Percentiles rank a stretch among this genome's conserved stretches.
These are phyloP conservation scores for Apiotrichum laibachii DNA, from an alignment of 1,284 basidiomycete genomes.

Conservation along the genomic window DNA sequence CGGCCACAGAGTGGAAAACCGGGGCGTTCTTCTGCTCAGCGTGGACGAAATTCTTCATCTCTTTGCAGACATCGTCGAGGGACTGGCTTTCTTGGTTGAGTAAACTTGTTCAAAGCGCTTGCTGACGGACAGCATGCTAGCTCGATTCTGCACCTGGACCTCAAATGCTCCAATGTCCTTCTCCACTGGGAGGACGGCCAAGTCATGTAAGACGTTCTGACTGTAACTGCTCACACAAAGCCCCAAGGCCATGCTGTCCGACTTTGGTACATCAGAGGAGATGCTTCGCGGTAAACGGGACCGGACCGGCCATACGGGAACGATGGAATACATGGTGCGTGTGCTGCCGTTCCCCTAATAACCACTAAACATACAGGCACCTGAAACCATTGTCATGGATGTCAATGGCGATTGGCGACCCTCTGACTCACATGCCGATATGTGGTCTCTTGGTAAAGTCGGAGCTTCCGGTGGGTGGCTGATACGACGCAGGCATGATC, in stretches of 20 bases:
- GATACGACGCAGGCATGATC: conserved; percentile 64
- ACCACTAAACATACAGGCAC: conserved; percentile 53
- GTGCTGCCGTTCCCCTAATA: too few relatives aligned
- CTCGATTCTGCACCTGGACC: conserved; percentile 82
- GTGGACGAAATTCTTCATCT: conserved; percentile 73
- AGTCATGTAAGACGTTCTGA: conserved; percentile 56
- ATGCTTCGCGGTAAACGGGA: conserved; percentile 67
- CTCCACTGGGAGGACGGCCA: conserved; percentile 87
- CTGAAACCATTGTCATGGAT: conserved; percentile 66
- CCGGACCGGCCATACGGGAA: conserved; percentile 87
- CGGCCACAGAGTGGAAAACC: conserved; percentile 40
- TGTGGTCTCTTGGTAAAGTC: conserved; percentile 56
- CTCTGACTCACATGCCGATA: conserved; percentile 71
- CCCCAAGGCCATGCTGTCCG: conserved; percentile 75
- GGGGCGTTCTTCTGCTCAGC: conserved; percentile 71
- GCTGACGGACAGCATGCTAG: conserved; percentile 64
- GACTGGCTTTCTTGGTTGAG: conserved; percentile 71
- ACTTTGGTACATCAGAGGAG: conserved; percentile 90
- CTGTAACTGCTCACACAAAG: conserved; percentile 21
- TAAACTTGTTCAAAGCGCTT: conserved; percentile 30
- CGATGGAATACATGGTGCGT: conserved; percentile 61
- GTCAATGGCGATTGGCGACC: conserved; percentile 62
- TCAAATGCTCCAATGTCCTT: conserved; percentile 90
- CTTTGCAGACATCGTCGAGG: conserved; percentile 73
- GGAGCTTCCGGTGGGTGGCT: neutral